Evolutionary conservation across 2,329 filamentous ascomycete species (phyloP), one percentile per base, ranked within the genome.

Genomic region (Claviceps quebecensis): DNA sequence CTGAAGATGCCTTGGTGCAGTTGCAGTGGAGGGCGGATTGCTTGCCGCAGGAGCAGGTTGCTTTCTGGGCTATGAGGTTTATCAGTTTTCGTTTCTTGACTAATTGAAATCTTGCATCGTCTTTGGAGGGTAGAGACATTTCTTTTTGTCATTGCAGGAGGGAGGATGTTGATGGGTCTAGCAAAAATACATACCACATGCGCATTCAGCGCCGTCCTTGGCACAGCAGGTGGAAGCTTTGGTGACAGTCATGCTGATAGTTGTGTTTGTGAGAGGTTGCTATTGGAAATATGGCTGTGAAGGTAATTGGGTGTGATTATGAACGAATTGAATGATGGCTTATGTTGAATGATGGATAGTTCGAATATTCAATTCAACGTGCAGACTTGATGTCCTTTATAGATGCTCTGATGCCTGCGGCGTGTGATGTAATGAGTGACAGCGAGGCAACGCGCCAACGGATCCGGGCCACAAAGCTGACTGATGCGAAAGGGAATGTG

Each of bases 41-140:
- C 74, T 95, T 82, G 64, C 91, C 91, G 67, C 91, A 97, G 16
- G 87, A 94, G 80, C 89, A 95, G 54, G 75, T 83, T 8, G 81
- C 81, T 68, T 83, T 75, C 60, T 79, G 68, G 59, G 80, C 80
- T 80, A 29, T 9, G 1, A 5, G 3, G 16, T 4, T 14, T 22
- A 41, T 50, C 11, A 19, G 19, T 23, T 26, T n/a, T 5, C 5
- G 5, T 19, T 19, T 26, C 4, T 26, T 29, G 4, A 7, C 26
- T 13, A 4, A 13, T 19, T 16, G 11, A 2, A 29, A 9, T 34
- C 8, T 34, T 11, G 29, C 29, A 34, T 34, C 29, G 29, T 34
- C 29, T 34, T 11, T 34, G 4, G 9, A 34, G 29, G 4, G 29
- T 1, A 34, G 9, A 34, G 3, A 11, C 4, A 11, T 11, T 34